A percentile compares a stretch with the other conserved stretches of the same genome.
Evolutionary conservation across 768 basidiomycete species (phyloP).

Genomic region (Phlegmacium glaucopus): DNA sequence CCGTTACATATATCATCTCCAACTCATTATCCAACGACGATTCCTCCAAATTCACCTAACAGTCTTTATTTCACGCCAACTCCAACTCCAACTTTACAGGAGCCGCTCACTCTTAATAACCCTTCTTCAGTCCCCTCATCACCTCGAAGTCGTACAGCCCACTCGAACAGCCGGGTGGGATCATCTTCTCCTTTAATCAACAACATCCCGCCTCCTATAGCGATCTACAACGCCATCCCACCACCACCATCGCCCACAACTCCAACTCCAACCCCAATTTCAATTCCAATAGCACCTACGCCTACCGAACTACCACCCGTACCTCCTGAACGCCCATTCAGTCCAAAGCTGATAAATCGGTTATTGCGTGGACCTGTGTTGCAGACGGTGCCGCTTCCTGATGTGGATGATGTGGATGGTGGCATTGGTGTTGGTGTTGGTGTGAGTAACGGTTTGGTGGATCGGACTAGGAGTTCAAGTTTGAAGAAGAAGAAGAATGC

Average conservation of each 20-base stretch:
- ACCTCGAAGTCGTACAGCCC: no score
- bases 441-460: background rate
- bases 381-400: slow-evolving; percentile 20
- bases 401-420: slow-evolving; percentile 7
- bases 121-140: slow-evolving; percentile 1
- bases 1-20: no score
- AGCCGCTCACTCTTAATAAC: background rate
- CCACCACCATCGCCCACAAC: background rate
- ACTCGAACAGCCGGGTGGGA: no score
- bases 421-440: background rate
- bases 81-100: slow-evolving; percentile 4
- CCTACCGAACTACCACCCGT: background rate
- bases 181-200: background rate
- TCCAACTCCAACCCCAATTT: slow-evolving; percentile 2
- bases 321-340: slow-evolving; percentile 10
- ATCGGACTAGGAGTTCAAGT: no score
- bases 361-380: slow-evolving; percentile 20
- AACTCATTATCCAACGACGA: no score
- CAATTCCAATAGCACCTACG: background rate
- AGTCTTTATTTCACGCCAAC: background rate
- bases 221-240: background rate
- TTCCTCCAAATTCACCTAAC: no score
- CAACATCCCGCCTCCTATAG: no score
- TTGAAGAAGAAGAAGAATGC: no score
- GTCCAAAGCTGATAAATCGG: slow-evolving; percentile 19